Evolutionary conservation across 2,329 filamentous ascomycete species (phyloP), one percentile per base, ranked within the genome.

Genomic region (Furcasterigmium furcatum): DNA sequence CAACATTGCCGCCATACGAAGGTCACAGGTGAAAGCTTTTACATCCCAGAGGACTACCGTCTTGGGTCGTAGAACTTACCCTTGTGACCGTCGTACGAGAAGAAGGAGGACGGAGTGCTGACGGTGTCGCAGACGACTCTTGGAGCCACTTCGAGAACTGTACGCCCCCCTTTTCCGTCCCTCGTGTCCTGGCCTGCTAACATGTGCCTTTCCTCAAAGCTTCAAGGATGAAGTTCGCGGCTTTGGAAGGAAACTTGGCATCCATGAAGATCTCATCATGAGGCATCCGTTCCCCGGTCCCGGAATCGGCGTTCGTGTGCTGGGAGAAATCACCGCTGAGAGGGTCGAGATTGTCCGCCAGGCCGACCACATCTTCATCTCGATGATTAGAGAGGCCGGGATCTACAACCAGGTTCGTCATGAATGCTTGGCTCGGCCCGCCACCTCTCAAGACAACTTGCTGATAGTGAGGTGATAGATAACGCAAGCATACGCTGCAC

Each of bases 321-420:
- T 96, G 1, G 91, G 91, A 29, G 91, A 95, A 55, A 84, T 96
- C 13, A 95, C 88, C 2, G 77, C 75, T 3, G 87, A 91, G 61
- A 80, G 86, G 35, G 85, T 96, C 14, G 80, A 82, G 45, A 94
- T 95, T 52, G 88, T 82, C 3, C 72, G 88, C n/a, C 73, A 87
- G 61, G 88, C 87, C 2, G 88, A 91, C 58, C 61, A 81, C 58
- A 91, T 92, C 59, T 91, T 88, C 68, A 90, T 91, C 55, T 75
- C 77, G 51, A 83, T 85, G 76, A 91, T 92, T 67, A 75, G 72
- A 57, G 78, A 80, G 46, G 85, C 85, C 0, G 87, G 87, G 10
- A 65, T 91, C 19, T 92, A 92, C 63, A 66, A 86, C 47, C 65
- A 91, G 56, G 63, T 64, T 25, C 38, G 22, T 27, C 24, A 27